Evolutionary conservation across 768 basidiomycete species (phyloP), one percentile per base, ranked within the genome.

Genomic region (Kockovaella imperatae): DNA sequence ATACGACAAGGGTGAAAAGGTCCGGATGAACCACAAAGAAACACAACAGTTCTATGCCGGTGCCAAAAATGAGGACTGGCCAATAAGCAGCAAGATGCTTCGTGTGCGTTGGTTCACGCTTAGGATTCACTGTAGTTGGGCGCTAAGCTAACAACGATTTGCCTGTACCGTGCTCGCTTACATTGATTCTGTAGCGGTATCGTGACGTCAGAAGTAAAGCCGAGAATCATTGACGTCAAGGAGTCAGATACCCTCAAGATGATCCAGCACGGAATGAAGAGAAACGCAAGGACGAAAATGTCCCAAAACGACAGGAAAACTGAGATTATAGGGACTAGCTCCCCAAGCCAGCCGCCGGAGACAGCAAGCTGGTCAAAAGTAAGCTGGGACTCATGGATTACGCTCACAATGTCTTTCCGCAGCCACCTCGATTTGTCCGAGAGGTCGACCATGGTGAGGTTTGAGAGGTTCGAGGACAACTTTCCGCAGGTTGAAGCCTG

Each of bases 1-100:
- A 60, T 21, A 56, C 56, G 1, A 60, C 36, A 1, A 64, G 41
- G 0, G 62, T 60, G 48, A 64, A 60, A 24, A 64, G 31, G 13
- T 60, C 59, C 15, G 56, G 56, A 45, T 58, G 56, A 20, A 60
- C n/a, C 8, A 59, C 28, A 23, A 64, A 50, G 52, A 58, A 60
- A 25, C 44, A 40, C 4, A 32, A 41, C 20, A 47, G 38, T 35
- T 64, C 59, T 3, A 60, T 29, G 10, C 38, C 42, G 5, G 46
- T 42, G 1, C 45, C 59, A 30, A 60, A 29, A 17, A 48, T 34
- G 35, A 53, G 54, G 18, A 64, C 18, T 8, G 51, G 56, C 62
- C 59, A 60, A 36, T 64, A 64, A n/a, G 42, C 44, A n/a, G 52
- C 47, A 6, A 60, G 50, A 36, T 64, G 62, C 29, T 8, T 13